A percentile compares a stretch with the other conserved stretches of the same genome.
phyloP scores from a whole-genome alignment of 192 early-diverging fungal genomes.

The Backusella morwellensis region DNA sequence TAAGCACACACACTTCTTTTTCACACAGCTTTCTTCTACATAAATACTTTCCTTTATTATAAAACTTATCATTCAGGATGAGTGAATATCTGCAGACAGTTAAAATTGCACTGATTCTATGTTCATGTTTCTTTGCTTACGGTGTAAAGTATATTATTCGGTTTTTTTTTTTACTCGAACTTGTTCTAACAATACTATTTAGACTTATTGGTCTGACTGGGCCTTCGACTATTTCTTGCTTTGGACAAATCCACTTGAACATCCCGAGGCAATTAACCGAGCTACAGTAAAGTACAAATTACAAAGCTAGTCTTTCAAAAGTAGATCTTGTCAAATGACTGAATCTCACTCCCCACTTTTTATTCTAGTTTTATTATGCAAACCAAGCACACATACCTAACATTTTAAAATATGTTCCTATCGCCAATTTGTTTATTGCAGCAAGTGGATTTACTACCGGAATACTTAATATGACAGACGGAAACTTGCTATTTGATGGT shows the following conservation, averaged over 20 bases:
- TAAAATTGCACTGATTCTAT: constrained; percentile 22
- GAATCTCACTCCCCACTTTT: not conserved
- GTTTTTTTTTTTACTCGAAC: not conserved
- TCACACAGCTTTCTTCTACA: not conserved
- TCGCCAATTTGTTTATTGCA: constrained; percentile 22
- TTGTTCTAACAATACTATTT: not conserved
- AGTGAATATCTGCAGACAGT: constrained; percentile 7
- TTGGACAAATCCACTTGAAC: constrained; percentile 20
- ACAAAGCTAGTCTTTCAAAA: not conserved
- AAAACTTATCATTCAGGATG: not conserved
- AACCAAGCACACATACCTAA: constrained; percentile 18
- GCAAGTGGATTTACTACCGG: constrained; percentile 18
- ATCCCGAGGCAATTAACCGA: constrained; percentile 18
- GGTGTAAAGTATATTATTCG: constrained; percentile 8
- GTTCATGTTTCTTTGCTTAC: constrained; percentile 26
- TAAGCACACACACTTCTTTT: not conserved
- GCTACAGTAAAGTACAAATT: constrained; percentile 18
- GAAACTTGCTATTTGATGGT: constrained; percentile 30
- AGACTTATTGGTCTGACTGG: constrained; percentile 31
- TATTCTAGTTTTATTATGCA: constrained; percentile 24
- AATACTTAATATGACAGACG: constrained; percentile 23
- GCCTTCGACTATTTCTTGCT: constrained; percentile 28
- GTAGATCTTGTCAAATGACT: not conserved
- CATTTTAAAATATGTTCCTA: constrained; percentile 25
- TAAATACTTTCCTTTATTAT: not conserved